Evolutionary conservation across 73 alveolate genomes (phyloP).

Genomic region (Diophrys appendiculata): DNA sequence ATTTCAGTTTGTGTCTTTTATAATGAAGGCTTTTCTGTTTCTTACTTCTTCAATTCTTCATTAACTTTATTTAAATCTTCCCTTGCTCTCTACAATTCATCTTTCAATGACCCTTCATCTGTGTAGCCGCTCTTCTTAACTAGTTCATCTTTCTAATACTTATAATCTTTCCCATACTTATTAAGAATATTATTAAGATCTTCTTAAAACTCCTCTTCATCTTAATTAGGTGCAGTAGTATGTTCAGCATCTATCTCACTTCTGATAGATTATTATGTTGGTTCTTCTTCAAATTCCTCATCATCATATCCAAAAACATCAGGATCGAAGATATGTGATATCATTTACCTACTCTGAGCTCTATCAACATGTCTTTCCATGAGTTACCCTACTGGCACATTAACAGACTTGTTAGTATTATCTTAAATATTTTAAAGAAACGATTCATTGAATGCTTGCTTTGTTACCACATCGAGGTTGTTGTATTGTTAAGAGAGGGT

Average conservation of each 20-base stretch:
- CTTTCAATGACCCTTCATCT: background rate
- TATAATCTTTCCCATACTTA: slow-evolving; percentile 1
- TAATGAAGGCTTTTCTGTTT: background rate
- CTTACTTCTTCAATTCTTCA: background rate
- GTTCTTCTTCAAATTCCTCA: background rate
- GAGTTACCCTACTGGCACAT: background rate
- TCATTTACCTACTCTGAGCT: slow-evolving; percentile 17
- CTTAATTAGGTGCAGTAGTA: too few species aligned
- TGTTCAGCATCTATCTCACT: too few species aligned
- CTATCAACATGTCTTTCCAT: slow-evolving; percentile 26
- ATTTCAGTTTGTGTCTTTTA: background rate
- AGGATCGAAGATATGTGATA: slow-evolving; percentile 22
- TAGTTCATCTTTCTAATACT: background rate
- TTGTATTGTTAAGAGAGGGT: slow-evolving; percentile 38
- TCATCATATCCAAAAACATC: slow-evolving; percentile 19
- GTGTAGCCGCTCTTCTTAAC: background rate
- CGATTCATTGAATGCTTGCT: slow-evolving; percentile 49
- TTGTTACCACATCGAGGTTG: slow-evolving; percentile 34
- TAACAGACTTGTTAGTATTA: slow-evolving; percentile 5
- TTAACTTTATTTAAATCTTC: slow-evolving; percentile 3
- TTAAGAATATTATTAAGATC: background rate
- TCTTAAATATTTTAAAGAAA: slow-evolving; percentile 38
- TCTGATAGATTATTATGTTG: background rate
- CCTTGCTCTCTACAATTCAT: background rate
- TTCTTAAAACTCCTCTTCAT: background rate